Evolutionary conservation across 2,329 filamentous ascomycete species (phyloP).

Genomic region (Grosmannia serpens): DNA sequence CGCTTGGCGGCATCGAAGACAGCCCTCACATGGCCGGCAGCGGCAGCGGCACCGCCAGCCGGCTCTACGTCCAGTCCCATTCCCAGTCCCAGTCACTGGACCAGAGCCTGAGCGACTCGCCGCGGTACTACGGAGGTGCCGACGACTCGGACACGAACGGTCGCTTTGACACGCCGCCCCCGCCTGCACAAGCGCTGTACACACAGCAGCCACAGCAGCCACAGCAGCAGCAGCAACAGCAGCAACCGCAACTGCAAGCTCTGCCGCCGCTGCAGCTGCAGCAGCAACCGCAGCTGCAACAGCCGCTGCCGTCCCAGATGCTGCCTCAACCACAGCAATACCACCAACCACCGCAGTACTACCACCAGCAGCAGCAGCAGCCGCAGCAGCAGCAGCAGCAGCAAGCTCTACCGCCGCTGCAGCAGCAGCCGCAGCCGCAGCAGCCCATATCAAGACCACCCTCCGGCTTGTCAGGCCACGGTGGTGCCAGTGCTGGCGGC

Average conservation of each 20-base stretch:
- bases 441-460: constrained; percentile 40
- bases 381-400: constrained; percentile 5
- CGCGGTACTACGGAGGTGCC: constrained; percentile 17
- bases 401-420: constrained; percentile 16
- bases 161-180: constrained; percentile 10
- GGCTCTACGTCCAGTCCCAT: constrained; percentile 33
- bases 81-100: constrained; percentile 41
- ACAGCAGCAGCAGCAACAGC: neutral
- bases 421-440: constrained; percentile 35
- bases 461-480: constrained; percentile 38
- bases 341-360: constrained; percentile 8
- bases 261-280: neutral
- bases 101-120: constrained; percentile 29
- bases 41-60: constrained; percentile 16
- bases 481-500: constrained; percentile 24
- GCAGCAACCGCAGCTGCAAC: constrained; percentile 1
- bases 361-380: constrained; percentile 6
- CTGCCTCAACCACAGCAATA: constrained; percentile 1
- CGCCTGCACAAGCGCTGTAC: neutral
- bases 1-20: constrained; percentile 36
- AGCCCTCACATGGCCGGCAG: constrained; percentile 27
- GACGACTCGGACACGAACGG: constrained; percentile 20
- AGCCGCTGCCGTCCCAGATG: constrained; percentile 4
- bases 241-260: neutral
- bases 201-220: constrained; percentile 2